phyloP scores from a whole-genome alignment of 495 filamentous ascomycete genomes.

The Neurospora sp. region DNA sequence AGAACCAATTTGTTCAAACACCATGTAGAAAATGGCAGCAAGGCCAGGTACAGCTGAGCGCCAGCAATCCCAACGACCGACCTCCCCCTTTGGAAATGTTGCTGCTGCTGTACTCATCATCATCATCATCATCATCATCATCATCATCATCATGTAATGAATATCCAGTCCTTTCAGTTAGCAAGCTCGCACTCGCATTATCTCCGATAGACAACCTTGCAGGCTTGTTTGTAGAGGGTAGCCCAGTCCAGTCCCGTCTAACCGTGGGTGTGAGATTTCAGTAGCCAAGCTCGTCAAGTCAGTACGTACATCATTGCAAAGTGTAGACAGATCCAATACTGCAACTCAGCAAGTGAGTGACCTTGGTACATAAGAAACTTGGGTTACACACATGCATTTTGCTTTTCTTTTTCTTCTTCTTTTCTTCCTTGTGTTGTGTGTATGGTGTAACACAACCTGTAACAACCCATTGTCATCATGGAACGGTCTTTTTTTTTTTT shows the following conservation, averaged over 20 bases:
- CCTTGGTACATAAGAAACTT: too few species aligned
- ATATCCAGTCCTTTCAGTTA: neutral
- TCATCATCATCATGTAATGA: neutral
- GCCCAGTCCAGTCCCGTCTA: neutral
- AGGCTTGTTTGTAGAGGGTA: neutral
- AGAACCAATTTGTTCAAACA: neutral
- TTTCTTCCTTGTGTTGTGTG: neutral
- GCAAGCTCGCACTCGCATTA: neutral
- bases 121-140: neutral
- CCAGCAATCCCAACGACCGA: neutral
- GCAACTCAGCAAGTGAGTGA: too few species aligned
- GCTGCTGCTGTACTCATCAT: neutral
- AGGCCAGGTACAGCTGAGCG: neutral
- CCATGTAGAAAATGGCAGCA: neutral
- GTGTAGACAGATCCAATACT: too few species aligned
- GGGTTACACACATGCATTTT: too few species aligned
- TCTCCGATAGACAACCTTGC: neutral
- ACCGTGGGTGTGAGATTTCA: too few species aligned
- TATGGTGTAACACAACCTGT: neutral
- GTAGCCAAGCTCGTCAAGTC: too few species aligned
- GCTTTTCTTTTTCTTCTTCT: too few species aligned
- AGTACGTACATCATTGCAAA: too few species aligned
- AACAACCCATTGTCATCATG: neutral
- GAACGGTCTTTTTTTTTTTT: neutral
- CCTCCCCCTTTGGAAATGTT: neutral